Base-by-base conservation (phyloP, 805 yeast genomes). In the Sugiyamaella mastotermitis region DNA sequence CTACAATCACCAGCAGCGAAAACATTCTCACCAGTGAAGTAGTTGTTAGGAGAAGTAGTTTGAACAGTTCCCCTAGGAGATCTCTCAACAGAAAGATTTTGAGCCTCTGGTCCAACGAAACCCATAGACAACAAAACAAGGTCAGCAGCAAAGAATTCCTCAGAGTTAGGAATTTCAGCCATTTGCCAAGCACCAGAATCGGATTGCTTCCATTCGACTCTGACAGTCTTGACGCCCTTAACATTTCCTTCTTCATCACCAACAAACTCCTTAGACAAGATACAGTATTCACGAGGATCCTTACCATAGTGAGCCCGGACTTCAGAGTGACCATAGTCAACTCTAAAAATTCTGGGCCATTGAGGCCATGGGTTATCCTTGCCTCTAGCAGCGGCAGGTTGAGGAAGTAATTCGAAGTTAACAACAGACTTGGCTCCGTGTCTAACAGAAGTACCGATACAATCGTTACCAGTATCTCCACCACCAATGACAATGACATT, bases 291-390 rank as follows among this genome's bases (percentile, higher is more conserved):
- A 68, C 98, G 83, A 41, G 97, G 97, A 63, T 90, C 98, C 64
- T 81, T 82, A 49, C 97, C 97, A 61, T 88, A 90, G 63, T 88
- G 96, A 35, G 84, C 83, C 43, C 83, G 75, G 42, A 92, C 97
- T 65, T 90, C 98, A 48, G 88, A 74, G 65, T 90, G 98, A 51
- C 98, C 98, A 59, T 90, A 90, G 68, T 90, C 98, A 43, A 90
- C 94, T 57, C 97, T 78, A 82, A 92, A 90, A 55, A 92, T 77
- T 60, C 96, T 75, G 51, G 98, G 97, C 97, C 97, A 90, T 68
- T 90, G 98, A 31, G 98, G 98, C 98, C 98, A 90, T 64, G 98
- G 97, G 66, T 90, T 90, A 65, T 92, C 97, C 65, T 78, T 83
- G 32, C 88, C 82, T 62, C 97, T 77, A 42, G 76, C 73, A 21